Evolutionary conservation across 805 yeast genomes (phyloP).

Genomic region (Zygotorulaspora sp.): DNA sequence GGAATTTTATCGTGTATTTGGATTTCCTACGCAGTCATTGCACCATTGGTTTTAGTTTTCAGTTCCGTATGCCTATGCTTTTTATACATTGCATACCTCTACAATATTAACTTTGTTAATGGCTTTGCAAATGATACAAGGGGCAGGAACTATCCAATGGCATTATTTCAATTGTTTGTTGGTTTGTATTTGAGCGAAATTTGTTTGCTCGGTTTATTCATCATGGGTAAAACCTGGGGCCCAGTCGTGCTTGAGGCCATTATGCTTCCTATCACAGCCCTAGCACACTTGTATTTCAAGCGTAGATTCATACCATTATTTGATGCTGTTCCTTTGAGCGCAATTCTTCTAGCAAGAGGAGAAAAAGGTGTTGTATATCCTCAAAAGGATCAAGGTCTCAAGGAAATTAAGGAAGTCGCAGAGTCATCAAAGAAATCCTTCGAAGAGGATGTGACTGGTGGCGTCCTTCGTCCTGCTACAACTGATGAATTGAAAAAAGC

Average conservation of each 20-base stretch:
- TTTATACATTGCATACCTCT: constrained; percentile 57
- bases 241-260: constrained; percentile 65
- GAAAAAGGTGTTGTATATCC: constrained; percentile 49
- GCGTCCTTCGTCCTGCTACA: constrained; percentile 31
- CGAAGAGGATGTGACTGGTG: constrained; percentile 25
- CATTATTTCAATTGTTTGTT: constrained; percentile 66
- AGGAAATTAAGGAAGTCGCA: constrained; percentile 53
- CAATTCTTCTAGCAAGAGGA: constrained; percentile 37
- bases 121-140: constrained; percentile 58
- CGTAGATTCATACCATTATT: constrained; percentile 56
- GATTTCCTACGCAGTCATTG: constrained; percentile 70
- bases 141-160: constrained; percentile 70
- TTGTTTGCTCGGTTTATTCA: constrained; percentile 65
- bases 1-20: constrained; percentile 71
- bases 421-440: constrained; percentile 30
- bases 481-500: constrained; percentile 30
- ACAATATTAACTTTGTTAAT: constrained; percentile 59
- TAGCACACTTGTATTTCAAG: constrained; percentile 55
- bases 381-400: constrained; percentile 56
- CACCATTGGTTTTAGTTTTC: constrained; percentile 68
- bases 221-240: constrained; percentile 76
- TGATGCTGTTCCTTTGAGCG: constrained; percentile 68
- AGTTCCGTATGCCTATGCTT: constrained; percentile 54
- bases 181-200: constrained; percentile 69
- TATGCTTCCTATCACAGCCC: constrained; percentile 53